Conservation (phyloP, 495 filamentous ascomycete species). For the Wilcoxina mikolae region DNA sequence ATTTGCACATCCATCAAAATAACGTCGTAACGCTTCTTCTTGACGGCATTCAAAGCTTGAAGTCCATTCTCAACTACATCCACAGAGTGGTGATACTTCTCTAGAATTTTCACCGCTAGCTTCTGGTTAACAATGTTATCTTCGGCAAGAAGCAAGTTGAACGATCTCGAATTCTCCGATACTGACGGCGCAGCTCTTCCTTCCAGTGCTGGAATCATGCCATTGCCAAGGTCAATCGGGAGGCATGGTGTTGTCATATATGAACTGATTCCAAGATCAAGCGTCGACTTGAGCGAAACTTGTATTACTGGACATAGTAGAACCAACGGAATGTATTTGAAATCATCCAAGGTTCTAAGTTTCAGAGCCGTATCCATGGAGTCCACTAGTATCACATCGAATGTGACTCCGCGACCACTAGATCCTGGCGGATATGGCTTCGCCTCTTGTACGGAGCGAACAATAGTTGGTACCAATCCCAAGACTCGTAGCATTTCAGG, state of each 20-base stretch:
- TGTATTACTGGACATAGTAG: conserved; percentile 80
- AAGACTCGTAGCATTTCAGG: conserved; percentile 64
- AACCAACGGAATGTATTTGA: conserved; percentile 96
- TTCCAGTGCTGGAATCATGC: conserved; percentile 94
- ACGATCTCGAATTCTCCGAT: conserved; percentile 86
- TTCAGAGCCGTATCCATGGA: conserved; percentile 77
- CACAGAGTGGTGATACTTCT: conserved; percentile 94
- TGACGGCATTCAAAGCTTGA: conserved; percentile 80
- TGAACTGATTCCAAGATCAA: conserved; percentile 91
- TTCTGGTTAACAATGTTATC: conserved; percentile 98
- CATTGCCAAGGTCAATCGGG: conserved; percentile 90
- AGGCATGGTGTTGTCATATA: conserved; percentile 98
- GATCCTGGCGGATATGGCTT: conserved; percentile 37
- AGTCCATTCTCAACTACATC: conserved; percentile 91
- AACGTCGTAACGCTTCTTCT: conserved; percentile 82
- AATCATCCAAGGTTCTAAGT: conserved; percentile 73
- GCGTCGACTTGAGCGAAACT: conserved; percentile 82
- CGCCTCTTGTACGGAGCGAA: conserved; percentile 49
- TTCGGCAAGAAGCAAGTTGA: conserved; percentile 90
- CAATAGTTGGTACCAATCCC: conserved; percentile 66
- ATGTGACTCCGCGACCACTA: conserved; percentile 45
- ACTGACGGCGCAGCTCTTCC: conserved; percentile 82
- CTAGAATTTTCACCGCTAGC: conserved; percentile 88
- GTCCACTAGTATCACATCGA: conserved; percentile 96
- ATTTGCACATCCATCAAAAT: conserved; percentile 99